Evolutionary conservation across 805 yeast genomes (phyloP).

Genomic region (Wickerhamiella sergipiensis): DNA sequence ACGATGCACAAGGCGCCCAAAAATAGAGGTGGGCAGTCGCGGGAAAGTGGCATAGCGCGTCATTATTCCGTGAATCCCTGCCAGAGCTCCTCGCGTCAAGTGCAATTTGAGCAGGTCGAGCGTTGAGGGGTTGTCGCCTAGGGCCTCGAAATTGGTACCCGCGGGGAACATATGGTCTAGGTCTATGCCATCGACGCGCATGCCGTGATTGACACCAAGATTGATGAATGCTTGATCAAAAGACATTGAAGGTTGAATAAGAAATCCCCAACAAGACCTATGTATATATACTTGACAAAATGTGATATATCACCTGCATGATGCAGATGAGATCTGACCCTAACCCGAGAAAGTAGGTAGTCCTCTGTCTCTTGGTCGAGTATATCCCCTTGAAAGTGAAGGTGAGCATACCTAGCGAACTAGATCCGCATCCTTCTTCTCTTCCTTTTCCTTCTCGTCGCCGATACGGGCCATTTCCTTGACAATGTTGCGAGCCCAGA

Average conservation of each 20-base stretch:
- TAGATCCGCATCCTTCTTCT: neutral
- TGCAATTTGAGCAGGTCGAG: neutral
- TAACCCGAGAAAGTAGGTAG: too few species aligned
- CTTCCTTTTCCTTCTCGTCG: slow-evolving; percentile 10
- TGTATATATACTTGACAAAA: neutral
- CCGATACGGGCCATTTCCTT: slow-evolving; percentile 43
- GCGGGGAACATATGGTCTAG: slow-evolving; percentile 1
- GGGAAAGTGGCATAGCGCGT: neutral
- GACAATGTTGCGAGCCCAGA: slow-evolving; percentile 95
- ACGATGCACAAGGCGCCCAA: neutral
- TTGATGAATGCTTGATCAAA: neutral
- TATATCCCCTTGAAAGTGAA: too few species aligned
- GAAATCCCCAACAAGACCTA: too few species aligned
- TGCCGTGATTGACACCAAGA: neutral
- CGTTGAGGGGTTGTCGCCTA: neutral
- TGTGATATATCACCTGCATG: neutral
- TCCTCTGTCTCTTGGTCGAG: too few species aligned
- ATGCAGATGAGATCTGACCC: neutral
- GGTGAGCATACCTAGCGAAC: too few species aligned
- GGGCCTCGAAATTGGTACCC: slow-evolving; percentile 1
- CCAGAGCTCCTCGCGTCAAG: neutral
- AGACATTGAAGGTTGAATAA: neutral
- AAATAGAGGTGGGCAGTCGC: neutral
- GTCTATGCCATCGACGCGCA: neutral
- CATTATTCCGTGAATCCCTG: neutral